Percentiles rank a stretch among this genome's conserved stretches.
These are phyloP conservation scores for Diplocarpon mali DNA, from an alignment of 2,329 filamentous ascomycete genomes.

Conservation along the genomic window DNA sequence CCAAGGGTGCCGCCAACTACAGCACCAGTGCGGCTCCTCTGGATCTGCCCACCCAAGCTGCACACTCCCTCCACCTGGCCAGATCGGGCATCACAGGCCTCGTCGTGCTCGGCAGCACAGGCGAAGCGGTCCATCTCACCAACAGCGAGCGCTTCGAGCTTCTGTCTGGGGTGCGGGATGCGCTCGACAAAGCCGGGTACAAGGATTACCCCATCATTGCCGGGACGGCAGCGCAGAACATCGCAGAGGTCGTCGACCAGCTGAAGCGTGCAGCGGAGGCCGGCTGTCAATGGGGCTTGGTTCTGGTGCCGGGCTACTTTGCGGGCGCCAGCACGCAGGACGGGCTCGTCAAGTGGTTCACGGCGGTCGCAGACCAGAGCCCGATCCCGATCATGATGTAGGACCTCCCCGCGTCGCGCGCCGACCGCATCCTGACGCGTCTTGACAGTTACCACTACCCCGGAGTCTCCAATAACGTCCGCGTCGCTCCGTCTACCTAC, in stretches of 20 bases:
- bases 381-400: constrained; percentile 50
- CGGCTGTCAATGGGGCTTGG: constrained; percentile 50
- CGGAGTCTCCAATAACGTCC: constrained; percentile 54
- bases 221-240: constrained; percentile 44
- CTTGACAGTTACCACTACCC: constrained; percentile 41
- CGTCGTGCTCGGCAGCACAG: constrained; percentile 51
- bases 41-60: constrained; percentile 45
- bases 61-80: constrained; percentile 49
- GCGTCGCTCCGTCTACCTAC: constrained; percentile 46
- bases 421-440: not conserved
- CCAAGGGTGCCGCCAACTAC: constrained; percentile 21
- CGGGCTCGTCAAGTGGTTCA: constrained; percentile 50
- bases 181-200: constrained; percentile 43
- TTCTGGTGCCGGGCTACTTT: constrained; percentile 56
- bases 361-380: constrained; percentile 46
- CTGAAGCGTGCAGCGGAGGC: constrained; percentile 38
- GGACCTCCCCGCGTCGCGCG: not conserved
- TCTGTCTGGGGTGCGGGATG: constrained; percentile 41
- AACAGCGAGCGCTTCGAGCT: constrained; percentile 43
- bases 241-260: constrained; percentile 45
- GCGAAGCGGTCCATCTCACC: constrained; percentile 51
- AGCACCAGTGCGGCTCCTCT: constrained; percentile 27
- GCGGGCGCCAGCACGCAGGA: constrained; percentile 45
- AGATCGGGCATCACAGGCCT: constrained; percentile 47
- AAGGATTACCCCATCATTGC: constrained; percentile 48